Base-by-base conservation (phyloP, 768 basidiomycete species). In the Wakefieldia striispora region DNA sequence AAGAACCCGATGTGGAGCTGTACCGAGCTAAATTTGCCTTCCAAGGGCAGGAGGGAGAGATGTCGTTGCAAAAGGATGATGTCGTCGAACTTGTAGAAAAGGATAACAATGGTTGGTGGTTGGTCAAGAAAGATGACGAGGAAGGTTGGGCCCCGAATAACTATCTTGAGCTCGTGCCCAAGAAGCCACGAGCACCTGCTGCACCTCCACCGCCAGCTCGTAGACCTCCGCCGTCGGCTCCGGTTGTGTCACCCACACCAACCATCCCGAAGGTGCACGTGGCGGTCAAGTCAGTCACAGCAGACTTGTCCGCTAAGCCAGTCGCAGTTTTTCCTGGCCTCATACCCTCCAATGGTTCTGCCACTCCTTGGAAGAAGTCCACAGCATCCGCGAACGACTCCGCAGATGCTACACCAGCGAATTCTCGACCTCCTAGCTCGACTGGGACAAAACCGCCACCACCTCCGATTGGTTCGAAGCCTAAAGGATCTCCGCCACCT, bases 71-170 rank as follows among this genome's bases (percentile, higher is more conserved):
- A 57, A 97, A 97, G 68, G 97, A 94, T 59, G 97, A 97, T 52
- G 50, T 89, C 3, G 90, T 98, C 1, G 95, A 97, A 71, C 74
- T 98, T 17, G 75, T 94, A 27, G 86, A 95, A 73, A 93, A 97
- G 66, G 85, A 87, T 63, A 83, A 94, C 51, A 95, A 95, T 59
- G 97, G 95, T 3, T 99, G 97, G 97, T 98, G 97, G 95, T 76
- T 97, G 27, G 87, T 97, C 49, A 90, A 86, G 76, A 92, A 88
- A 69, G 79, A 76, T 45, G 80, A 79, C 3, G 70, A 73, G 16
- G 93, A 97, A 64, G 97, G 92, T 13, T 99, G 95, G 94, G 92
- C 95, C 17, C 97, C 97, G 2, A 84, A 86, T 57, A 94, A 92
- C 67, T 97, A 94, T 62, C 82, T 95, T 7, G 94, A 97, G 64